phyloP scores from a whole-genome alignment of 345 rosid species.

The Angophora floribunda region DNA sequence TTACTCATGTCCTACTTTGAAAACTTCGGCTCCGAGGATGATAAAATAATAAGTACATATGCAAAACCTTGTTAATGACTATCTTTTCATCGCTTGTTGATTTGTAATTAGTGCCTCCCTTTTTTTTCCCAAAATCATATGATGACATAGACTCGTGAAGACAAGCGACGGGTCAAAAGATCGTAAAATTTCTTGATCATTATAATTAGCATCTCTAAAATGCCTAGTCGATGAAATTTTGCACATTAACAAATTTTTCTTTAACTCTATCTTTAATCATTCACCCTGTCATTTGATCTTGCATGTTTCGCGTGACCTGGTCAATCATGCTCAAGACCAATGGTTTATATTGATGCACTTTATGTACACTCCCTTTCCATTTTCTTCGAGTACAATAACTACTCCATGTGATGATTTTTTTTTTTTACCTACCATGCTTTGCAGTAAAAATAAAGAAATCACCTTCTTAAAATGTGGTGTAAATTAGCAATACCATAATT shows the following conservation, averaged over 20 bases:
- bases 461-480: not conserved
- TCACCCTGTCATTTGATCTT: not conserved
- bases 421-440: accelerated
- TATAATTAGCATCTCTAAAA: not conserved
- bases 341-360: too few species aligned
- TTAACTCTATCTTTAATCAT: not conserved
- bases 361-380: too few species aligned
- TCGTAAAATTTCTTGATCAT: not conserved
- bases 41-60: not conserved
- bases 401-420: accelerated
- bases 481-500: not conserved
- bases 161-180: not conserved
- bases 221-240: not conserved
- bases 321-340: too few species aligned
- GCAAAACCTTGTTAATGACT: not conserved
- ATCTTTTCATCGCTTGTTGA: not conserved
- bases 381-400: too few species aligned
- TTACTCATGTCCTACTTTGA: not conserved
- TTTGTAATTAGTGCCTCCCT: not conserved
- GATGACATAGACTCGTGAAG: not conserved
- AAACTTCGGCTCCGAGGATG: not conserved
- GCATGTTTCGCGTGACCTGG: not conserved
- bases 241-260: not conserved
- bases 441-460: not conserved
- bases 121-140: not conserved